These are phyloP conservation scores for Jamesozyma lodderae DNA, from an alignment of 805 yeast genomes.

Conservation along the genomic window DNA sequence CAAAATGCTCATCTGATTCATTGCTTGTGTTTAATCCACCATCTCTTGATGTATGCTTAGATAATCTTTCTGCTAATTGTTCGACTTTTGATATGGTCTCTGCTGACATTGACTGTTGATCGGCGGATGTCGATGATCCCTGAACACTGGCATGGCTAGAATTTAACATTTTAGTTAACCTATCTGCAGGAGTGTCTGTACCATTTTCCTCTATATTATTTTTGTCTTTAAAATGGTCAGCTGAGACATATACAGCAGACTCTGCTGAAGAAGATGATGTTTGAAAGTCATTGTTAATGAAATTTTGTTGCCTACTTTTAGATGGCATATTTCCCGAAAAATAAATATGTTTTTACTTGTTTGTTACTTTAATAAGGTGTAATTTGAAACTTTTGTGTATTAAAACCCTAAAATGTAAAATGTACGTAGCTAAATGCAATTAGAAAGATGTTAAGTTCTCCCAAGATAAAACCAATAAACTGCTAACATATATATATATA, in stretches of 20 bases:
- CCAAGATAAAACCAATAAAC: too few species aligned
- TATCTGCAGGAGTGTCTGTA: slow-evolving; percentile 9
- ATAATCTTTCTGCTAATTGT: slow-evolving; percentile 21
- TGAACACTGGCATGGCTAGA: neutral
- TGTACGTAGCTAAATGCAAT: too few species aligned
- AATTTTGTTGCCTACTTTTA: too few species aligned
- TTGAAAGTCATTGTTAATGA: too few species aligned
- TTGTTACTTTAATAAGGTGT: too few species aligned
- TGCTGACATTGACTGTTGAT: neutral
- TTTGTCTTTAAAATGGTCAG: neutral
- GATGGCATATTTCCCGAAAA: too few species aligned
- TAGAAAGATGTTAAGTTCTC: too few species aligned
- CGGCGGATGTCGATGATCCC: neutral
- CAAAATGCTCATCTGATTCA: slow-evolving; percentile 10
- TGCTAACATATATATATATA: too few species aligned
- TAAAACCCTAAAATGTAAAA: too few species aligned
- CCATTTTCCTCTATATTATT: neutral
- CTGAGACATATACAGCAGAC: neutral
- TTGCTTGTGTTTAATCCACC: slow-evolving; percentile 10
- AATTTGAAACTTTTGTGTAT: too few species aligned
- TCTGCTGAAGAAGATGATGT: neutral
- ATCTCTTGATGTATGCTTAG: slow-evolving; percentile 16
- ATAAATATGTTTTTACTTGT: too few species aligned
- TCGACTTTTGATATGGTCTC: slow-evolving; percentile 15
- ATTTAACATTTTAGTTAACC: slow-evolving; percentile 9